Evolutionary conservation across 2,329 filamentous ascomycete genomes (phyloP).

Genomic region (Ceratocystis eucalypticola): DNA sequence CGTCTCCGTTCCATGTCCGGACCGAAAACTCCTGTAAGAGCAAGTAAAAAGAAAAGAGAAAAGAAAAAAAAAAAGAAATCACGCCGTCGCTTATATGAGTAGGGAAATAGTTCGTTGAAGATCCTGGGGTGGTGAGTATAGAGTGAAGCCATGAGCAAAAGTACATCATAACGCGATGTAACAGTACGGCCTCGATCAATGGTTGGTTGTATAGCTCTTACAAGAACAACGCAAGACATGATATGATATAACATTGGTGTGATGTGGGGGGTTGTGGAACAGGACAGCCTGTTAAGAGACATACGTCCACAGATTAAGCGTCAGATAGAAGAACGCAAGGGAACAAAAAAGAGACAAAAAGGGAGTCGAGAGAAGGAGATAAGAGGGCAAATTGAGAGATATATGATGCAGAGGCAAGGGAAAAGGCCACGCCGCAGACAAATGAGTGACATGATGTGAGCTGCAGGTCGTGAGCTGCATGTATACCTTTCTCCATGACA

Average conservation of each 20-base stretch:
- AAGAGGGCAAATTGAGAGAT: background rate
- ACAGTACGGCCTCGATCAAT: too few species aligned
- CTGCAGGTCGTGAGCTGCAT: background rate
- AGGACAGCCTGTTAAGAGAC: conserved; percentile 1
- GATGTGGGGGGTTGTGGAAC: background rate
- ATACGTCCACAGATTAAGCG: background rate
- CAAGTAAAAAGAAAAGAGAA: background rate
- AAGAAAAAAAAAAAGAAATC: background rate
- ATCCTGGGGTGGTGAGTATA: conserved; percentile 5
- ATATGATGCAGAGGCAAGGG: background rate
- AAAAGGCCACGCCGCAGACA: background rate
- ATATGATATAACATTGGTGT: background rate
- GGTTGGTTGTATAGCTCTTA: background rate
- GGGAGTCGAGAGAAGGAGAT: background rate
- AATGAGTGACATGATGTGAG: background rate
- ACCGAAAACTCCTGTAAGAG: background rate
- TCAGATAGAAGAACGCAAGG: background rate
- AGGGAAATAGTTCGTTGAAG: conserved; percentile 6
- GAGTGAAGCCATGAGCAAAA: background rate
- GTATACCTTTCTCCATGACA: background rate
- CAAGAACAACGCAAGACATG: background rate
- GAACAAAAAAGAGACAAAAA: background rate
- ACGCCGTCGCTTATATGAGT: background rate
- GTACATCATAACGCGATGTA: background rate
- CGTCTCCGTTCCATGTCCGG: background rate